phyloP scores from a whole-genome alignment of 805 yeast genomes.

The Brettanomyces bruxellensis region DNA sequence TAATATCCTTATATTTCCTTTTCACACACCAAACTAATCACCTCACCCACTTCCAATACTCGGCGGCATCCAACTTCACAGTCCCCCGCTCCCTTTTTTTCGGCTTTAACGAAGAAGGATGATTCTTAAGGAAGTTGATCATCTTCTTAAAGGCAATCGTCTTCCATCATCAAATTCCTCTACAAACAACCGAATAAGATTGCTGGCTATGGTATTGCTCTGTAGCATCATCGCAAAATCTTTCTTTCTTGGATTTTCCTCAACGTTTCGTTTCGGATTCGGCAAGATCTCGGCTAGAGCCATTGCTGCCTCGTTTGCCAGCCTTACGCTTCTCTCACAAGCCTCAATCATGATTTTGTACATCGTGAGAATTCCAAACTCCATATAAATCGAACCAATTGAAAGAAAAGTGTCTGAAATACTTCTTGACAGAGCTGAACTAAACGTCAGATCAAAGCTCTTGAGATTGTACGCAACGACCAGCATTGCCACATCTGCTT shows the following conservation, averaged over 20 bases:
- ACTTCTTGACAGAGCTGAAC: conserved; percentile 5
- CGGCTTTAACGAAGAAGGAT: conserved; percentile 27
- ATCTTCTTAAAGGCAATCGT: conserved; percentile 19
- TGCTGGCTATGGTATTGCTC: conserved; percentile 19
- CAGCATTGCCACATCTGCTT: conserved; percentile 14
- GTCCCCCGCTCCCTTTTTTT: conserved; percentile 23
- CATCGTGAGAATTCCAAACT: conserved; percentile 33
- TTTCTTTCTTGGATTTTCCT: conserved; percentile 2
- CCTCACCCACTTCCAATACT: no score
- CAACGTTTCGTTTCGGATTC: neutral
- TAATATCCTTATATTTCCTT: no score
- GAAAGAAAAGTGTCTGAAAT: conserved; percentile 9
- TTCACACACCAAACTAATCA: no score
- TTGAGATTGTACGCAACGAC: conserved; percentile 14
- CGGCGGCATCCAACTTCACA: neutral
- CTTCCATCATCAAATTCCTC: conserved; percentile 26
- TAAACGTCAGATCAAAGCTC: conserved; percentile 2
- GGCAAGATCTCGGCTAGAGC: conserved; percentile 16
- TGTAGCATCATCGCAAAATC: conserved; percentile 11
- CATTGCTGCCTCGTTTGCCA: conserved; percentile 19
- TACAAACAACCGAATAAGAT: conserved; percentile 23
- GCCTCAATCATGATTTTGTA: conserved; percentile 18
- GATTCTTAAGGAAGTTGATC: conserved; percentile 18
- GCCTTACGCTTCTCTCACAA: conserved; percentile 6
- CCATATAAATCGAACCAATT: conserved; percentile 18